Conservation (phyloP, 163 green algal species). For the Chlamydomonas reinhardtii region DNA sequence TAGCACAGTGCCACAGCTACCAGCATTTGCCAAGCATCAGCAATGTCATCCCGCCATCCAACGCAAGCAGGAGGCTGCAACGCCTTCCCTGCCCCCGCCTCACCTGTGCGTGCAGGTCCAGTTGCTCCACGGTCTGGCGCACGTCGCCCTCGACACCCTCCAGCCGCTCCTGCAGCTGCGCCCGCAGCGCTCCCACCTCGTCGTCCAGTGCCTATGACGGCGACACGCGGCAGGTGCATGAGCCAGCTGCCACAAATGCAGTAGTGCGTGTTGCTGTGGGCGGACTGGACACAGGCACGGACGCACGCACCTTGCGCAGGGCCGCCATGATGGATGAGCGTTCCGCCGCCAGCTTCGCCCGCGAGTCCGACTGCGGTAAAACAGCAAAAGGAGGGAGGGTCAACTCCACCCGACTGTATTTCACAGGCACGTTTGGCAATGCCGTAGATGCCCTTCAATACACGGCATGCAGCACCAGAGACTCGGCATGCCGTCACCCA, state of each 20-base stretch:
- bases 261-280: neutral
- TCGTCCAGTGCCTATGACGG: slow-evolving; percentile 29
- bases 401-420: no score
- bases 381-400: no score
- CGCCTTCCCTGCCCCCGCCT: neutral
- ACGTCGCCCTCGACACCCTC: slow-evolving; percentile 27
- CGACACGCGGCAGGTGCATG: no score
- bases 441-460: neutral
- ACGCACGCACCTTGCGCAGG: slow-evolving; percentile 21
- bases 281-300: no score
- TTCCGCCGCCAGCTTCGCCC: slow-evolving; percentile 2
- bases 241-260: neutral
- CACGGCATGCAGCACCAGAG: neutral
- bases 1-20: no score
- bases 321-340: slow-evolving; percentile 2
- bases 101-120: slow-evolving; percentile 54
- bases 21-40: no score
- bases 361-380: slow-evolving; percentile 16
- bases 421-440: neutral
- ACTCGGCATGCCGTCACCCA: neutral
- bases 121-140: slow-evolving; percentile 26
- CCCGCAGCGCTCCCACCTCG: slow-evolving; percentile 21
- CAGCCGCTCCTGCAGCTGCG: slow-evolving; percentile 33
- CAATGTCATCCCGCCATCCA: no score
- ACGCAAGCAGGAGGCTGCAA: no score